Conservation (phyloP, 78 protist species). For the Dictyostelium capitatum region DNA sequence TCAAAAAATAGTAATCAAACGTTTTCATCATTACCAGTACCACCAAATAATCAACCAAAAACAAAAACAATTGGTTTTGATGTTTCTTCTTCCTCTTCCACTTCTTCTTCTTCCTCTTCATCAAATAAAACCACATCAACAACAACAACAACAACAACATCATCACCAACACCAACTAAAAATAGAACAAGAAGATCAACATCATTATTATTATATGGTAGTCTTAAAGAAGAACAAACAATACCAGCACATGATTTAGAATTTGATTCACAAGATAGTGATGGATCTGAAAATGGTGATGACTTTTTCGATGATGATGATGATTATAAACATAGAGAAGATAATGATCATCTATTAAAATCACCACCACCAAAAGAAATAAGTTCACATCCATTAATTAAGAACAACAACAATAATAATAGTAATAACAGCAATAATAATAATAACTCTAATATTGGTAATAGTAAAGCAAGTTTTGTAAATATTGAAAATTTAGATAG, state of each 20-base stretch:
- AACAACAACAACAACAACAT: not conserved
- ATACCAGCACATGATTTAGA: conserved; percentile 12
- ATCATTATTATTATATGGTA: not conserved
- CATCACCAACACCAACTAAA: not conserved
- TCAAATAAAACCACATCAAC: not conserved
- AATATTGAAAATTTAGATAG: conserved; percentile 22
- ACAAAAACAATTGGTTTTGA: conserved; percentile 49
- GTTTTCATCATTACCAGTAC: not conserved
- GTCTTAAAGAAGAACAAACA: not conserved
- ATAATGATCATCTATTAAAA: not conserved
- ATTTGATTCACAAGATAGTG: conserved; percentile 17
- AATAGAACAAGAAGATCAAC: not conserved
- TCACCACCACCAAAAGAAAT: conserved; percentile 31
- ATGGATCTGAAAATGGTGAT: conserved; percentile 5
- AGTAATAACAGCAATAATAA: not conserved
- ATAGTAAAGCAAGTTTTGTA: conserved; percentile 1
- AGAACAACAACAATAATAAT: not conserved
- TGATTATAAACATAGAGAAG: conserved; percentile 3
- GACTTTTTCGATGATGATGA: conserved; percentile 6
- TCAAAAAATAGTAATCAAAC: not conserved
- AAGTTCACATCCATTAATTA: not conserved
- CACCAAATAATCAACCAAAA: conserved; percentile 7
- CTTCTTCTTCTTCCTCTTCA: not conserved
- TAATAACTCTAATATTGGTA: not conserved
- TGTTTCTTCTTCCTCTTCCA: not conserved